Evolutionary conservation across 345 rosid genomes (phyloP).

Genomic region (Physaria fendleri): DNA sequence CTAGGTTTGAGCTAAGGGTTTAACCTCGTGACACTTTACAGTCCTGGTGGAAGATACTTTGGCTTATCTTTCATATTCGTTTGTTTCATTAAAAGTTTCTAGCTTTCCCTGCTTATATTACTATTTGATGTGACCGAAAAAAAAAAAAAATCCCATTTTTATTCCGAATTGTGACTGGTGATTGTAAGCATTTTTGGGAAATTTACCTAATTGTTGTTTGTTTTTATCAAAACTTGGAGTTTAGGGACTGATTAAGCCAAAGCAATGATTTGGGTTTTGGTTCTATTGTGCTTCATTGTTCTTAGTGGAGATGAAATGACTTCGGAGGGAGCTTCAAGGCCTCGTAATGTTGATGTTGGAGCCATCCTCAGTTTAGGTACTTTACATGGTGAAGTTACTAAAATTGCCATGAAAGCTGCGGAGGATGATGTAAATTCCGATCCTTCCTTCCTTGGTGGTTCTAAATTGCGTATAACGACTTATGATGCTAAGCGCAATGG

Average conservation of each 20-base stretch:
- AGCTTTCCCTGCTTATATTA: slow-evolving; percentile 7
- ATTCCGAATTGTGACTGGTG: not conserved
- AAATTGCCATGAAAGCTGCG: slow-evolving; percentile 67
- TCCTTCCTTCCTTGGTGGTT: too few relatives aligned
- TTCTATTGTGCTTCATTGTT: slow-evolving; percentile 33
- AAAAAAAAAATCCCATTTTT: not conserved
- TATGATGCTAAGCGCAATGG: too few relatives aligned
- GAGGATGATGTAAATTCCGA: slow-evolving; percentile 66
- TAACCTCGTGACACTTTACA: slow-evolving; percentile 22
- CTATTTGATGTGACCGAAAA: not conserved
- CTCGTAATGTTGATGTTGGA: slow-evolving; percentile 49
- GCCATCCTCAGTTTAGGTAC: slow-evolving; percentile 51
- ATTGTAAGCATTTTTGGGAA: not conserved
- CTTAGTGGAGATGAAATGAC: slow-evolving; percentile 22
- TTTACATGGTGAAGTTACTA: slow-evolving; percentile 47
- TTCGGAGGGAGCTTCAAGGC: slow-evolving; percentile 39
- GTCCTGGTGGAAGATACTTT: slow-evolving; percentile 19
- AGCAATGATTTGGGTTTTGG: slow-evolving; percentile 43
- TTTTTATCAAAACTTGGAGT: slow-evolving; percentile 26
- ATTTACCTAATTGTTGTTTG: slow-evolving; percentile 1
- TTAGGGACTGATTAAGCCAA: slow-evolving; percentile 20
- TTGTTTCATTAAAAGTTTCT: slow-evolving; percentile 10
- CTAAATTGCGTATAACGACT: too few relatives aligned
- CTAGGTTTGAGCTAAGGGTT: slow-evolving; percentile 30
- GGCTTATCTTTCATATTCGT: not conserved